A percentile compares a stretch with the other conserved stretches of the same genome.
phyloP scores from a whole-genome alignment of 1,284 basidiomycete species.

The Trametes versicolor region DNA sequence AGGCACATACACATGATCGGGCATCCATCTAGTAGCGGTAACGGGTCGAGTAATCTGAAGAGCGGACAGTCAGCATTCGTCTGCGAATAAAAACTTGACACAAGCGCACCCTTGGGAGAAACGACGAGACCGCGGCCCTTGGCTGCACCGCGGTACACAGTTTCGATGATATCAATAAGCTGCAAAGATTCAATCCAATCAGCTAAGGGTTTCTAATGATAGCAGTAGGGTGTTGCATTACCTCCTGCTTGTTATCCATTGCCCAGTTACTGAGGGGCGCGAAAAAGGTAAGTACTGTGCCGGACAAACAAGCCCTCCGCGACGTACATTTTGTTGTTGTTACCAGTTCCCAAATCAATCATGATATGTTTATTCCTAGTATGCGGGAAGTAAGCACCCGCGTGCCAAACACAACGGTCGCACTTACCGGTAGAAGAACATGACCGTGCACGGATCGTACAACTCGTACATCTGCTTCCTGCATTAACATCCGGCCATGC shows the following conservation, averaged over 20 bases:
- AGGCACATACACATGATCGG: constrained; percentile 14
- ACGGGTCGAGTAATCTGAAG: constrained; percentile 83
- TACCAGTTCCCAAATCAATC: constrained; percentile 99
- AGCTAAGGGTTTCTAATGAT: not conserved
- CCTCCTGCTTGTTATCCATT: constrained; percentile 97
- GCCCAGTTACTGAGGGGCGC: constrained; percentile 84
- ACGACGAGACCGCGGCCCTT: constrained; percentile 99
- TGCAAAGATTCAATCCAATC: constrained; percentile 45
- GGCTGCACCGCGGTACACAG: constrained; percentile 96
- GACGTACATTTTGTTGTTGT: constrained; percentile 98
- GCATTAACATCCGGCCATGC: constrained; percentile 7
- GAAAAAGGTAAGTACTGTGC: constrained; percentile 11
- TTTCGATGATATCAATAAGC: constrained; percentile 99
- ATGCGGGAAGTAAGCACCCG: constrained; percentile 16
- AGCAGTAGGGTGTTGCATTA: constrained; percentile 47
- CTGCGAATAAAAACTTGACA: not conserved
- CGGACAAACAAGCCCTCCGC: not conserved
- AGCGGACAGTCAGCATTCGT: constrained; percentile 17
- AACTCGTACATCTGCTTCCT: constrained; percentile 86
- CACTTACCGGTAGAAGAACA: constrained; percentile 95
- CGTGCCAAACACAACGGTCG: not conserved
- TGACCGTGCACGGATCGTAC: constrained; percentile 95
- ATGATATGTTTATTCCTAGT: constrained; percentile 98
- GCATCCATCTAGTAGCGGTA: constrained; percentile 70
- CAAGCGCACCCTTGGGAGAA: constrained; percentile 86